phyloP scores from a whole-genome alignment of 2,329 filamentous ascomycete species.

The Xylariaceae sp. region DNA sequence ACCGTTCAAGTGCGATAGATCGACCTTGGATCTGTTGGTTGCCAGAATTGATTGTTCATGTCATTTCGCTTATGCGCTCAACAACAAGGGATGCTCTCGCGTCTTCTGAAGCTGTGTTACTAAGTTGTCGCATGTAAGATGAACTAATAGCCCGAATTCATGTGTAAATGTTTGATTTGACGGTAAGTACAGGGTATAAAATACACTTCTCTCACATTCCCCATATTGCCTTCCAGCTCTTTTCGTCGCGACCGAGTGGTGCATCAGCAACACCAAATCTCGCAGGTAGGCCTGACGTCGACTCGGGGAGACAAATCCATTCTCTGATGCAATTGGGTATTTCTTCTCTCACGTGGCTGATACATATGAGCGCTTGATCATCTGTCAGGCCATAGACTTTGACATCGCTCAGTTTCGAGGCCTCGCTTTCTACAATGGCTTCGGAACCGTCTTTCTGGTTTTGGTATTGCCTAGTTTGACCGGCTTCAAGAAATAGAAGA shows the following conservation, averaged over 20 bases:
- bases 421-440: conserved; percentile 45
- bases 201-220: conserved; percentile 33
- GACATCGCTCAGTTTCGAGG: conserved; percentile 42
- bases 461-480: conserved; percentile 50
- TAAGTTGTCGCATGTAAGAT: neutral
- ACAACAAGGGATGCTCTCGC: too few relatives aligned
- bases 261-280: conserved; percentile 64
- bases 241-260: conserved; percentile 55
- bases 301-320: conserved; percentile 82
- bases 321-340: conserved; percentile 79
- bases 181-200: neutral
- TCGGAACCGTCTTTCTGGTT: conserved; percentile 31
- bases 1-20: too few relatives aligned
- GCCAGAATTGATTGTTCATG: too few relatives aligned
- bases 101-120: too few relatives aligned
- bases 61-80: too few relatives aligned
- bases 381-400: conserved; percentile 62
- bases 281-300: conserved; percentile 59
- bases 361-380: conserved; percentile 81
- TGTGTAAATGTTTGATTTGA: neutral
- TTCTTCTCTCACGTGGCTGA: conserved; percentile 88
- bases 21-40: too few relatives aligned
- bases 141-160: neutral
- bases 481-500: conserved; percentile 71
- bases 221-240: conserved; percentile 67